Evolutionary conservation across 345 rosid species (phyloP).

Genomic region (Tarenaya hassleriana): DNA sequence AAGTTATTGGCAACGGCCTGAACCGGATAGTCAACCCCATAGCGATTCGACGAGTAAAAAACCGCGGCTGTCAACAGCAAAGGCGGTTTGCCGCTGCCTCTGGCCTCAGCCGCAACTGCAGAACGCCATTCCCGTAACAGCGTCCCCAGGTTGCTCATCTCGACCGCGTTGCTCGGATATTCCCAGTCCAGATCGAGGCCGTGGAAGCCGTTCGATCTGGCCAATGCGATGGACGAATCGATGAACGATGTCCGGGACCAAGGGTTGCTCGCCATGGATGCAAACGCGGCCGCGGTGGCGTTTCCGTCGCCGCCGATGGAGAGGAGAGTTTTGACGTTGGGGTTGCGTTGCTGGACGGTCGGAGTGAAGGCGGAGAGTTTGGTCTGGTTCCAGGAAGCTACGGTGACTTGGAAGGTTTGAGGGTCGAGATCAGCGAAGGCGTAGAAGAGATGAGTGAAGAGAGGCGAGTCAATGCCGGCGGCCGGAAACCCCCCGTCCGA

Average conservation of each 20-base stretch:
- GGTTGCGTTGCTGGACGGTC: constrained; percentile 44
- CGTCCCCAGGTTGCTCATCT: constrained; percentile 42
- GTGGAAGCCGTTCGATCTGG: constrained; percentile 42
- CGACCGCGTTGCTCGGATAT: constrained; percentile 30
- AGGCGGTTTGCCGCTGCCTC: constrained; percentile 22
- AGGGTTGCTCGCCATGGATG: constrained; percentile 47
- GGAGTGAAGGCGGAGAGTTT: constrained; percentile 48
- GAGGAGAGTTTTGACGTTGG: constrained; percentile 43
- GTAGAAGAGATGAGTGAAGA: constrained; percentile 55
- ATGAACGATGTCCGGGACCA: constrained; percentile 44
- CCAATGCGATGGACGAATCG: constrained; percentile 43
- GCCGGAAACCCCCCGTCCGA: constrained; percentile 27
- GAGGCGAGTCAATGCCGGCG: constrained; percentile 42
- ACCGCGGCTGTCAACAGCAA: constrained; percentile 53
- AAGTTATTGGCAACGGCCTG: constrained; percentile 29
- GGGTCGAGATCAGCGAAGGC: constrained; percentile 46
- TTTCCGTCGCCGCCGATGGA: constrained; percentile 59
- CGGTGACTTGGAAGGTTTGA: constrained; percentile 34
- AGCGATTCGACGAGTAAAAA: constrained; percentile 23
- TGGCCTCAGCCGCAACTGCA: constrained; percentile 38
- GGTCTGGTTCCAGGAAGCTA: constrained; percentile 35
- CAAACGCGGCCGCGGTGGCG: constrained; percentile 22
- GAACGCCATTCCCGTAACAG: constrained; percentile 39
- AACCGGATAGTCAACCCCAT: constrained; percentile 37
- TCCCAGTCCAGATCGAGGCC: constrained; percentile 74